Evolutionary conservation across 768 basidiomycete genomes (phyloP).

Genomic region (Tricholomella constricta): DNA sequence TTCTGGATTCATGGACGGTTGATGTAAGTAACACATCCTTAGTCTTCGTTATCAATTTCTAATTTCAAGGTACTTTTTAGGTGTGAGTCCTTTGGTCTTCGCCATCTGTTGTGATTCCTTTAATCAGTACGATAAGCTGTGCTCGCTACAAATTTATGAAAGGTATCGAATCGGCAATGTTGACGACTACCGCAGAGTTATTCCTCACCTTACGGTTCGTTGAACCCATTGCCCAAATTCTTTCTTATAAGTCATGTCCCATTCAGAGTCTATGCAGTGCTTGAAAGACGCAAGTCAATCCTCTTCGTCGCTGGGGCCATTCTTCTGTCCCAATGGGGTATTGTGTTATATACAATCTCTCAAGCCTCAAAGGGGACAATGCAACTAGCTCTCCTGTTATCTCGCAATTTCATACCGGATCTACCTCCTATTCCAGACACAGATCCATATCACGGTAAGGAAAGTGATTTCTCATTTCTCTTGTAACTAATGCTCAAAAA

Average conservation of each 20-base stretch:
- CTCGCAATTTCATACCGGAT: background rate
- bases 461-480: no score
- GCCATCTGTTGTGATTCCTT: background rate
- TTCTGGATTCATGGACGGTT: background rate
- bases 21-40: background rate
- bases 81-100: background rate
- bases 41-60: background rate
- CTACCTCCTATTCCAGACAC: background rate
- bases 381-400: background rate
- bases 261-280: conserved; percentile 3
- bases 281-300: background rate
- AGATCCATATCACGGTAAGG: background rate
- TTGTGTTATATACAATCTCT: conserved; percentile 5
- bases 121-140: background rate
- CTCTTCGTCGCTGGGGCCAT: background rate
- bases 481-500: background rate
- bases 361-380: conserved; percentile 3
- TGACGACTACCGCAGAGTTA: conserved; percentile 4
- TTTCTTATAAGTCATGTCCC: background rate
- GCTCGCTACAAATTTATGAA: conserved; percentile 9
- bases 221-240: background rate
- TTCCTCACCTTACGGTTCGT: conserved; percentile 11
- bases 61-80: background rate
- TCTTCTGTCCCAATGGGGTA: conserved; percentile 2
- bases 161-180: background rate